Conservation (phyloP, 2,329 filamentous ascomycete genomes). For the Neofusicoccum parvum region DNA sequence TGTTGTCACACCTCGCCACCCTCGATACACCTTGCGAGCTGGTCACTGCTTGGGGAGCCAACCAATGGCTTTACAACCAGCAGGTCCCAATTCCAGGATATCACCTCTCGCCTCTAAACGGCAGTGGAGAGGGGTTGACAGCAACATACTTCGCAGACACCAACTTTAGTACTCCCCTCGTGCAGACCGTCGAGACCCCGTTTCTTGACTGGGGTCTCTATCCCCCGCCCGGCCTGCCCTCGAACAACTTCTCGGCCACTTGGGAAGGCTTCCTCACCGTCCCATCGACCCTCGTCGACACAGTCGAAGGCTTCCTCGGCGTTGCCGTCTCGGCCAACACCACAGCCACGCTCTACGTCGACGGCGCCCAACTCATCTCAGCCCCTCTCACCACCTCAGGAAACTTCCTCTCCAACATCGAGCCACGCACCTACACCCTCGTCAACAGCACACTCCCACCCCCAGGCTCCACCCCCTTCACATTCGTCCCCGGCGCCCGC, state of each 20-base stretch:
- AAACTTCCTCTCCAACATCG: conserved; percentile 47
- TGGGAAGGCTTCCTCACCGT: conserved; percentile 47
- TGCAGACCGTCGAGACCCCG: conserved; percentile 39
- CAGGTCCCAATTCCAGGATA: conserved; percentile 49
- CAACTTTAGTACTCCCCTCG: conserved; percentile 39
- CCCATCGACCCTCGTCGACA: conserved; percentile 41
- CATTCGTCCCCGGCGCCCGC: conserved; percentile 36
- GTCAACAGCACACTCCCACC: conserved; percentile 42
- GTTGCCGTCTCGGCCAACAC: conserved; percentile 46
- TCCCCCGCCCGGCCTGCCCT: conserved; percentile 45
- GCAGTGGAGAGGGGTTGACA: conserved; percentile 40
- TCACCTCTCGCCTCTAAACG: conserved; percentile 39
- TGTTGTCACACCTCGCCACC: conserved; percentile 33
- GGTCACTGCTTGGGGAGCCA: conserved; percentile 46
- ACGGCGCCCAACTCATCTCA: conserved; percentile 36
- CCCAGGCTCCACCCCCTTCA: conserved; percentile 41
- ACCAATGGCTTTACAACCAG: conserved; percentile 49
- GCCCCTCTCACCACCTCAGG: conserved; percentile 29
- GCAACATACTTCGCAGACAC: conserved; percentile 47
- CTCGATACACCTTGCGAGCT: conserved; percentile 34
- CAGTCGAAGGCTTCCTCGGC: conserved; percentile 44
- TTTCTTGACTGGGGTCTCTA: conserved; percentile 50
- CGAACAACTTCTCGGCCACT: conserved; percentile 49
- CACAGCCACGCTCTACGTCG: conserved; percentile 43
- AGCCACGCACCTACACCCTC: conserved; percentile 40